Conservation (phyloP, 805 yeast species). For the Ogataea angusta region DNA sequence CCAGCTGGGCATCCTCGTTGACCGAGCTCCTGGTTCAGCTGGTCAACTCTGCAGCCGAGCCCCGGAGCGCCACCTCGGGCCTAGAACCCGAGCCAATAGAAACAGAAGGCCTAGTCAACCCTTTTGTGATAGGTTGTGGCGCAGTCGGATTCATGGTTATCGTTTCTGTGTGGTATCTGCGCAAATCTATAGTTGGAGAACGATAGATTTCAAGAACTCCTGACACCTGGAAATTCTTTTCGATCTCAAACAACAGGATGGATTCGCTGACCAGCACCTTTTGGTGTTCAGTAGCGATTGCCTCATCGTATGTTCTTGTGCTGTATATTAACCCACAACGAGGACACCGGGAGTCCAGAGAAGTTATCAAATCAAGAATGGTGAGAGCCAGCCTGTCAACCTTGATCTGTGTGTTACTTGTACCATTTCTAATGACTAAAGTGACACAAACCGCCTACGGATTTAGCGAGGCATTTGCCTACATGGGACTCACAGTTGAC, state of each 20-base stretch:
- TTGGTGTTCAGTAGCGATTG: slow-evolving; percentile 33
- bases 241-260: background rate
- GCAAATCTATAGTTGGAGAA: slow-evolving; percentile 36
- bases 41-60: slow-evolving; percentile 83
- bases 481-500: slow-evolving; percentile 19
- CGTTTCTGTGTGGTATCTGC: slow-evolving; percentile 63
- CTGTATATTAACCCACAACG: slow-evolving; percentile 32
- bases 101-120: slow-evolving; percentile 44
- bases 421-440: slow-evolving; percentile 32
- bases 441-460: slow-evolving; percentile 15
- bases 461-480: slow-evolving; percentile 1
- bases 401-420: slow-evolving; percentile 25
- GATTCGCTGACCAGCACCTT: slow-evolving; percentile 13
- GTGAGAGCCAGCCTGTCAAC: slow-evolving; percentile 36
- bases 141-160: slow-evolving; percentile 65
- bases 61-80: slow-evolving; percentile 75
- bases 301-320: slow-evolving; percentile 45
- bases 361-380: slow-evolving; percentile 42
- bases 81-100: slow-evolving; percentile 59
- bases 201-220: background rate
- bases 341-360: slow-evolving; percentile 40
- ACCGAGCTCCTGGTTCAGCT: slow-evolving; percentile 81
- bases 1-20: slow-evolving; percentile 84
- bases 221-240: slow-evolving; percentile 4
- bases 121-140: slow-evolving; percentile 60